Evolutionary conservation across 2,329 filamentous ascomycete genomes (phyloP).

Genomic region (Esteya vermicola): DNA sequence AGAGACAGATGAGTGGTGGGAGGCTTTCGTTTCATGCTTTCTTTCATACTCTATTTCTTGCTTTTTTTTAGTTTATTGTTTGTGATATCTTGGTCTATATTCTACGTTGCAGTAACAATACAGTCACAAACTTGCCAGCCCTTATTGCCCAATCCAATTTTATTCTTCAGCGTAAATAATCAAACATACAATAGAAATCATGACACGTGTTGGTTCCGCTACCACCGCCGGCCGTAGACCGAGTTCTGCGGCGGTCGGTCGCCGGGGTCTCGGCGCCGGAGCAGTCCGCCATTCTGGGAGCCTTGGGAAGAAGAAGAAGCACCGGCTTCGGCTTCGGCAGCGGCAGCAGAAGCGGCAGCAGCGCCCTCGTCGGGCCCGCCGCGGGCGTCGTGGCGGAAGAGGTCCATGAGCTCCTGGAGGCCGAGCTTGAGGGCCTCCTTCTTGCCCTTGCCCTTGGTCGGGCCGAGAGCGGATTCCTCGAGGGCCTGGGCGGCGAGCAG

Average conservation of each 20-base stretch:
- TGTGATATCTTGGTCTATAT: not conserved
- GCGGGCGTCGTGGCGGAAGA: constrained; percentile 57
- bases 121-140: too few relatives aligned
- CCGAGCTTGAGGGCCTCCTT: constrained; percentile 58
- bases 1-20: too few relatives aligned
- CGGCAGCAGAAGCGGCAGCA: not conserved
- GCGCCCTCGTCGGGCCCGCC: not conserved
- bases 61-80: not conserved
- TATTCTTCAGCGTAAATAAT: too few relatives aligned
- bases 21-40: too few relatives aligned
- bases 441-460: constrained; percentile 32
- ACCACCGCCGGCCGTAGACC: constrained; percentile 9
- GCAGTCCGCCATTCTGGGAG: constrained; percentile 2
- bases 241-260: constrained; percentile 1
- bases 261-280: constrained; percentile 3
- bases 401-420: constrained; percentile 81
- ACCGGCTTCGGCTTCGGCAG: not conserved
- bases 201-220: not conserved
- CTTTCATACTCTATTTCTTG: too few relatives aligned
- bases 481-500: constrained; percentile 85
- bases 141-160: too few relatives aligned
- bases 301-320: not conserved
- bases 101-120: not conserved
- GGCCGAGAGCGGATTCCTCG: constrained; percentile 47
- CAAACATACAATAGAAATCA: not conserved